Conservation (phyloP, 202 grass and related monocot genomes). For the Carex sylvatica region DNA sequence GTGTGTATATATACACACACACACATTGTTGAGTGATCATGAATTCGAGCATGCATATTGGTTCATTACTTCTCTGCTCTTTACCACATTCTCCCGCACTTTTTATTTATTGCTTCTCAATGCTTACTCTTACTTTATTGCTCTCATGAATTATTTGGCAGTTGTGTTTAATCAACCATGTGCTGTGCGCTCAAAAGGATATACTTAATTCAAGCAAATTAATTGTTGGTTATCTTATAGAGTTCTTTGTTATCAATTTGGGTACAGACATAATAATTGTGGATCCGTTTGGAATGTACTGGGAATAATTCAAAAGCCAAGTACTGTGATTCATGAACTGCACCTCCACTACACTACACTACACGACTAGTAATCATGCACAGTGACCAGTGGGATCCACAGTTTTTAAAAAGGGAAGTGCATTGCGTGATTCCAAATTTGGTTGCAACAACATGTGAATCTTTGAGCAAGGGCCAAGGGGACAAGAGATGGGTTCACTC, state of each 20-base stretch:
- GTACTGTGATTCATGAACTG: background rate
- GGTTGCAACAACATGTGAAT: slow-evolving; percentile 17
- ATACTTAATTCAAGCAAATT: background rate
- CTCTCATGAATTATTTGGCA: background rate
- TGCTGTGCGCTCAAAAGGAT: background rate
- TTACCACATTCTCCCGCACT: background rate
- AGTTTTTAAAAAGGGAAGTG: background rate
- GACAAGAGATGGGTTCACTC: background rate
- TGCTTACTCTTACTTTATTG: background rate
- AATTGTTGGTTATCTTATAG: background rate
- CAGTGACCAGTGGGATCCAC: slow-evolving; percentile 9
- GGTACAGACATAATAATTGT: too few species aligned
- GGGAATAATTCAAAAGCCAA: slow-evolving; percentile 2
- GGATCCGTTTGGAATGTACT: background rate
- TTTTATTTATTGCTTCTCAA: background rate
- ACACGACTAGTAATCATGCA: background rate
- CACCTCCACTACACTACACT: background rate
- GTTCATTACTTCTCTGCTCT: background rate
- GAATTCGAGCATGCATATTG: background rate
- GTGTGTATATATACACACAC: background rate
- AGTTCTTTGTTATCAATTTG: background rate
- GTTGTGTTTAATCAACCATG: background rate
- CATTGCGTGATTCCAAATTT: background rate
- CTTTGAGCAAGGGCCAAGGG: background rate
- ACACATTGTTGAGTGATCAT: background rate